Evolutionary conservation across 257 asterid genomes (phyloP).

Genomic region (Capsicum baccatum): DNA sequence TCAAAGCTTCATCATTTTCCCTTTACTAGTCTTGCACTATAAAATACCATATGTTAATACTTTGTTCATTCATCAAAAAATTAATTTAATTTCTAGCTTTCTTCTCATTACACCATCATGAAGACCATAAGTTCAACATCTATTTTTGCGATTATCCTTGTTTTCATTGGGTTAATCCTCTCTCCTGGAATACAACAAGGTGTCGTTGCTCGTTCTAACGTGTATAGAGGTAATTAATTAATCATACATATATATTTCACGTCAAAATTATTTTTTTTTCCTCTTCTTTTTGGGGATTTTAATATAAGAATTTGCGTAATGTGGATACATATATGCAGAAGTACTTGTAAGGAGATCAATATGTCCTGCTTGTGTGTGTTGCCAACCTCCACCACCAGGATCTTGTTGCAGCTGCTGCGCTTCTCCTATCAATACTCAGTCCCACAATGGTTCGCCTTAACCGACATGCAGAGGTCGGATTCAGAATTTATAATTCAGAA

Average conservation of each 20-base stretch:
- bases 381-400: slow-evolving; percentile 57
- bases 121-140: background rate
- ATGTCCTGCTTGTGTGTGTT: slow-evolving; percentile 66
- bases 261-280: background rate
- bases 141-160: background rate
- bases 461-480: background rate
- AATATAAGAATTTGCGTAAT: background rate
- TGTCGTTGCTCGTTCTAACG: slow-evolving; percentile 23
- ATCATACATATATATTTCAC: background rate
- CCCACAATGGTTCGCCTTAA: slow-evolving; percentile 29
- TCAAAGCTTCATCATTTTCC: background rate
- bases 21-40: background rate
- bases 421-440: slow-evolving; percentile 31
- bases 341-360: slow-evolving; percentile 40
- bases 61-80: background rate
- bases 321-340: background rate
- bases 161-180: slow-evolving; percentile 1
- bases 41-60: background rate
- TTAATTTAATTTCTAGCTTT: too few species aligned
- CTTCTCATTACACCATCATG: slow-evolving; percentile 1
- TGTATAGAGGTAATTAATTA: slow-evolving; percentile 24
- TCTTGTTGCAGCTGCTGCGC: slow-evolving; percentile 54
- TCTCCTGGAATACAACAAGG: slow-evolving; percentile 17
- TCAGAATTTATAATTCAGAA: background rate
- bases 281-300: background rate